Percentiles rank a stretch among this genome's conserved stretches.
These are phyloP conservation scores for Kwoniella shivajii DNA, from an alignment of 1,284 basidiomycete species.

Conservation along the genomic window DNA sequence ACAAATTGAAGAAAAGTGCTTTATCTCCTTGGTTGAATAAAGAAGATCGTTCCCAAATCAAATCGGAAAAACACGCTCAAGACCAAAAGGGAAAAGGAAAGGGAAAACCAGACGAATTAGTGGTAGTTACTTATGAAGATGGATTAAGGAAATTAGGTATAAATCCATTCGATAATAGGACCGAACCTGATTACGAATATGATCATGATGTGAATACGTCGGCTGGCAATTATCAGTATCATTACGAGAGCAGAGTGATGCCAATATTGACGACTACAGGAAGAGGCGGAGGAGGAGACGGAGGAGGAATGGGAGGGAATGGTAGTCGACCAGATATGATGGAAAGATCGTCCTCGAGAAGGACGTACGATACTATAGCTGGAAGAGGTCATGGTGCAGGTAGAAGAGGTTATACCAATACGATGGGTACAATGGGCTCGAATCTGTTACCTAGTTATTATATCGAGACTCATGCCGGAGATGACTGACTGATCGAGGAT, in stretches of 20 bases:
- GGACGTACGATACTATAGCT: background rate
- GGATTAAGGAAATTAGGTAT: slow-evolving; percentile 28
- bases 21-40: background rate
- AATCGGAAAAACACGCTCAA: background rate
- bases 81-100: background rate
- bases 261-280: background rate
- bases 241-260: too few relatives aligned
- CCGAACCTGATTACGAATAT: background rate
- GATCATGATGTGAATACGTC: too few relatives aligned
- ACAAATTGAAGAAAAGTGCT: slow-evolving; percentile 8
- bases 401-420: background rate
- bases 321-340: background rate
- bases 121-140: slow-evolving; percentile 33
- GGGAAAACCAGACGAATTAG: slow-evolving; percentile 15
- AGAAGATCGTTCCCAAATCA: too few relatives aligned
- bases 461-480: slow-evolving; percentile 7
- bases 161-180: background rate
- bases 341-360: background rate
- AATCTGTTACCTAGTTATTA: slow-evolving; percentile 33
- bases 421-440: background rate
- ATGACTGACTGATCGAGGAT: background rate
- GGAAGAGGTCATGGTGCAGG: background rate
- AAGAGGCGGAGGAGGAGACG: background rate
- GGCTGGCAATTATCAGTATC: too few relatives aligned
- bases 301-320: too few relatives aligned